Evolutionary conservation across 2,329 filamentous ascomycete species (phyloP), one percentile per base, ranked within the genome.

Genomic region (Xylariales sp.): DNA sequence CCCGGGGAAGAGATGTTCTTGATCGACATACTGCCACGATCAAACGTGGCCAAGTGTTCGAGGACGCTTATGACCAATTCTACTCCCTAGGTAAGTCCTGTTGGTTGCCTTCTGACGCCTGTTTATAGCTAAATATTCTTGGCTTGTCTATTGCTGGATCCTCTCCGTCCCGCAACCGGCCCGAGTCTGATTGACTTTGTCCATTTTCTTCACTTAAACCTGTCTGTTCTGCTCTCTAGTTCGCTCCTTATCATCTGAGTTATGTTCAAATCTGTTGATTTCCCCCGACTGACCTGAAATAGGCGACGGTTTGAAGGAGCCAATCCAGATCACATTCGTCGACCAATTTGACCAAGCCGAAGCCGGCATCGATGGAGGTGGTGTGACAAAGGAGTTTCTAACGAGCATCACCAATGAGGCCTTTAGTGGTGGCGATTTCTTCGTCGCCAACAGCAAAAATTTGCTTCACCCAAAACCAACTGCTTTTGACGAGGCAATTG

Each of bases 381-480:
- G 93, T 47, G 93, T 98, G 7, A 96, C 91, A 2, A 98, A 98
- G 54, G 93, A 98, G 56, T 98, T 98, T 47, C 71, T 98, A 10
- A 95, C 84, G 1, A 93, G 86, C 47, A 80, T 95, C 36, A 95
- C 88, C 1, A 82, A 76, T 15, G 86, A 96, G 60, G 89, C 89
- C 0, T 95, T 97, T 57, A 46, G 54, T 24, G 45, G 75, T 3
- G 66, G 70, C 15, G 67, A 70, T 2, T 76, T 94, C 48, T 98
- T 98, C 56, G 70, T 82, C 4, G 82, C 88, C 39, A 98, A 94
- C 57, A 83, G 86, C 46, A 82, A 91, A 51, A 90, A 94, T 51
- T 68, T 94, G 3, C 72, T 96, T 6, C 96, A 93, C 55, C 93
- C 93, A 0, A 95, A 95, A 56, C 90, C 93, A 1, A 78, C 77